phyloP scores from a whole-genome alignment of 169 alveolate species.

The Plasmodium knowlesi region DNA sequence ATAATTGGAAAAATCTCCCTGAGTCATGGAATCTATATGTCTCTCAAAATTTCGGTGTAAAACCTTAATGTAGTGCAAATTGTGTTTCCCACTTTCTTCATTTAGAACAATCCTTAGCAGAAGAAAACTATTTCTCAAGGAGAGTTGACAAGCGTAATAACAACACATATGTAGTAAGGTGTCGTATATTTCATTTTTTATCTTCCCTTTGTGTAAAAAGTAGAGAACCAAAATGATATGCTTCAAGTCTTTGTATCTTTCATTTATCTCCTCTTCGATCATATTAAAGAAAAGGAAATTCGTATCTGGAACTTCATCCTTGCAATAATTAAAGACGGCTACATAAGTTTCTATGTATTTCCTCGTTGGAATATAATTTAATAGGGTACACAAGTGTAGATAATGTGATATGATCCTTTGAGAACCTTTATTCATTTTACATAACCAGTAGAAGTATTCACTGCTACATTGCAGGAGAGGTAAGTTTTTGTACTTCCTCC shows the following conservation, averaged over 20 bases:
- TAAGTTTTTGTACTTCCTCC: slow-evolving; percentile 43
- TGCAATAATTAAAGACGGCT: neutral
- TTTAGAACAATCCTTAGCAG: slow-evolving; percentile 17
- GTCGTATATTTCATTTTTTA: slow-evolving; percentile 33
- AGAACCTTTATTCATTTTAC: slow-evolving; percentile 38
- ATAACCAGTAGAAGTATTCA: slow-evolving; percentile 66
- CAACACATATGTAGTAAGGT: slow-evolving; percentile 44
- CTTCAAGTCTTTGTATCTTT: slow-evolving; percentile 25
- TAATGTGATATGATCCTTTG: slow-evolving; percentile 37
- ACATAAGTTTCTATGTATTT: slow-evolving; percentile 33
- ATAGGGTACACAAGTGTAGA: slow-evolving; percentile 18
- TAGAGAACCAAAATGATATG: slow-evolving; percentile 21
- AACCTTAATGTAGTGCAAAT: neutral
- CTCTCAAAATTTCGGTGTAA: slow-evolving; percentile 66
- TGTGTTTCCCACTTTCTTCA: neutral
- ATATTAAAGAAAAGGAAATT: slow-evolving; percentile 9
- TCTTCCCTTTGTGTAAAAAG: slow-evolving; percentile 57
- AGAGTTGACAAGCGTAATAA: slow-evolving; percentile 26
- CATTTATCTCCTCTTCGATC: slow-evolving; percentile 54
- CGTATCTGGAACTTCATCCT: neutral
- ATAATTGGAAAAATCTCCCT: slow-evolving; percentile 11
- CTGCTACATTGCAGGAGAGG: slow-evolving; percentile 54
- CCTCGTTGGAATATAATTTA: slow-evolving; percentile 61
- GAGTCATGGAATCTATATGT: slow-evolving; percentile 7
- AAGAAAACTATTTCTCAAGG: slow-evolving; percentile 31